A percentile compares a stretch with the other conserved stretches of the same genome.
Conservation (phyloP, 106 monocot species). For the Hemerocallis citrina region DNA sequence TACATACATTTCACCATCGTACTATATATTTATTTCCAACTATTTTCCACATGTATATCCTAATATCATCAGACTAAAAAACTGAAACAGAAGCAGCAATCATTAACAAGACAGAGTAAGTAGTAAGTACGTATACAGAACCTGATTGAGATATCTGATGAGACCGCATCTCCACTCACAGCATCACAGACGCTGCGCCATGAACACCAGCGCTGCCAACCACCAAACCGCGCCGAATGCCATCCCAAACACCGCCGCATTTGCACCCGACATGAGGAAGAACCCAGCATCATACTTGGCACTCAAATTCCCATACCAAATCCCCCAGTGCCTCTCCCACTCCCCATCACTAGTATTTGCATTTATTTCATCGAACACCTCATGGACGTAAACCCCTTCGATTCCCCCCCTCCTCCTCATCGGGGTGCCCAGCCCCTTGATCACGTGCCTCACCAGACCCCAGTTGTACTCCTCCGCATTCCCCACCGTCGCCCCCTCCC, state of each 20-base stretch:
- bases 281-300: constrained; percentile 2
- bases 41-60: too few species aligned
- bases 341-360: neutral
- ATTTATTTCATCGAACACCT: constrained; percentile 5
- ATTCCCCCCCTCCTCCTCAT: neutral
- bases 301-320: constrained; percentile 8
- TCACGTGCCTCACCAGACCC: constrained; percentile 12
- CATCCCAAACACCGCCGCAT: neutral
- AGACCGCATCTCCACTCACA: too few species aligned
- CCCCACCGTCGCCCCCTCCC: neutral
- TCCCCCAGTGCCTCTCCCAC: constrained; percentile 8
- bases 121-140: too few species aligned
- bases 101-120: too few species aligned
- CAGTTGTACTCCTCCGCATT: constrained; percentile 4
- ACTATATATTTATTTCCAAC: too few species aligned
- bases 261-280: neutral
- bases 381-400: neutral
- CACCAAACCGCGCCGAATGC: too few species aligned
- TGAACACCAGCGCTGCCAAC: too few species aligned
- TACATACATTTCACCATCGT: too few species aligned
- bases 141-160: too few species aligned
- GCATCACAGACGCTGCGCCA: too few species aligned
- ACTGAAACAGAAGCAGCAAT: too few species aligned
- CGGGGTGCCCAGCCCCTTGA: constrained; percentile 8
- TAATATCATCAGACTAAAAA: too few species aligned